A percentile compares a stretch with the other conserved stretches of the same genome.
phyloP scores from a whole-genome alignment of 805 yeast genomes.

The Myxozyma mucilagina region DNA sequence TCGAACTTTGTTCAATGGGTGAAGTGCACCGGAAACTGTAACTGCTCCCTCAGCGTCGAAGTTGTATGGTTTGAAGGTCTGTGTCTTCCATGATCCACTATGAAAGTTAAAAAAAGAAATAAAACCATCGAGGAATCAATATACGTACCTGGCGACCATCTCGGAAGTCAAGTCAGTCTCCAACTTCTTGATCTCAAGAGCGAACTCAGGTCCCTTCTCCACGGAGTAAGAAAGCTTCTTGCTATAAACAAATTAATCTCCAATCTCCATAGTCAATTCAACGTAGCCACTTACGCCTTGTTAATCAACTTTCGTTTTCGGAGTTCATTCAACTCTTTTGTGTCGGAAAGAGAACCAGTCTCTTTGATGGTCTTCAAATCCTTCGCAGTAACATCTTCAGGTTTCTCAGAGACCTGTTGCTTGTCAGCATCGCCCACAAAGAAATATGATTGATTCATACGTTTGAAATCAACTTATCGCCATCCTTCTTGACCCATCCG shows the following conservation, averaged over 20 bases:
- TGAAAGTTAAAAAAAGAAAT: background rate
- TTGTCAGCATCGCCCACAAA: background rate
- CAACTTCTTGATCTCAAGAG: conserved; percentile 70
- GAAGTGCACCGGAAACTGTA: conserved; percentile 89
- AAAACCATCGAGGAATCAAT: background rate
- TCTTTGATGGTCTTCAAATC: conserved; percentile 58
- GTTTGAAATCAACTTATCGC: conserved; percentile 68
- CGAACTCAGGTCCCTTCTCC: conserved; percentile 80
- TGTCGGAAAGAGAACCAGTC: conserved; percentile 58
- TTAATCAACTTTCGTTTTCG: conserved; percentile 88
- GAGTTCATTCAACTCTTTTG: conserved; percentile 75
- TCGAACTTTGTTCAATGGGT: conserved; percentile 93
- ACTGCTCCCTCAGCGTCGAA: conserved; percentile 91
- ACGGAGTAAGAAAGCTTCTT: conserved; percentile 76
- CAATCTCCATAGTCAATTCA: background rate
- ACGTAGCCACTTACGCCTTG: conserved; percentile 39
- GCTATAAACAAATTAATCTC: conserved; percentile 35
- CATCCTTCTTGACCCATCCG: conserved; percentile 91
- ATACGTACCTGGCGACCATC: conserved; percentile 57
- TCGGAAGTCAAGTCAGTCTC: conserved; percentile 96
- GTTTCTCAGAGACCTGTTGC: conserved; percentile 43
- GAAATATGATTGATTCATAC: conserved; percentile 20
- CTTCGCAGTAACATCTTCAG: conserved; percentile 66
- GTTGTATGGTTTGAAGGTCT: conserved; percentile 91
- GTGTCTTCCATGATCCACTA: conserved; percentile 75